Evolutionary conservation across 2,329 filamentous ascomycete species (phyloP), one percentile per base, ranked within the genome.

Genomic region (Dactylellina leptospora): DNA sequence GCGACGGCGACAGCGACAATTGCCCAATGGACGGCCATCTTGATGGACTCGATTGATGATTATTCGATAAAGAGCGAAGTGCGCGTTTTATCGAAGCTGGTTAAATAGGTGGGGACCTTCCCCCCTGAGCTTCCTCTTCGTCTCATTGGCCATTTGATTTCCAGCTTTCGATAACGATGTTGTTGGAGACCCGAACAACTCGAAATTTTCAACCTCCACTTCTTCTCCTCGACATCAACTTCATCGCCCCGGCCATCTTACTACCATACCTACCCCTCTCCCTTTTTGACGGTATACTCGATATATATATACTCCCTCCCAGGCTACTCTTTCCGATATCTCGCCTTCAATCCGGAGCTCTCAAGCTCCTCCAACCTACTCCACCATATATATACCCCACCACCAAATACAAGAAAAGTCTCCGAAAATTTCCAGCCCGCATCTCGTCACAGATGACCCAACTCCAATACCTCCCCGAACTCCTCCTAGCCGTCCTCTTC

Each of bases 401-500:
- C 36, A 10, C 36, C 6, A n/a, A 40, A 40, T n/a, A 40, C 36
- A 40, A 11, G 36, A 40, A 11, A 10, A 40, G 18, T 16, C 8
- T 40, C 36, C n/a, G n/a, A 9, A 5, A 16, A 50, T 54, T 5
- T 18, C 3, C 28, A 53, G 45, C 36, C 54, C 18, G 45, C 53
- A 59, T 33, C 42, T 45, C 22, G 9, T 9, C 16, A 25, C 33
- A 55, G 16, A 73, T 73, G 69, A 73, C 69, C 18, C 69, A 73
- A 61, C 68, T 72, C 11, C 68, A 72, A 59, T 73, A 55, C 48
- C 55, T 77, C 27, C 75, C 75, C 45, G 76, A 77, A 11, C 73
- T 77, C 56, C 74, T 77, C 68, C 56, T 77, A 8, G 70, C 75
- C 53, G 70, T 77, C 30, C 68, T 77, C 53, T 77, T 75, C 68